Conservation (phyloP, 768 basidiomycete species). For the Ramaria rubella region DNA sequence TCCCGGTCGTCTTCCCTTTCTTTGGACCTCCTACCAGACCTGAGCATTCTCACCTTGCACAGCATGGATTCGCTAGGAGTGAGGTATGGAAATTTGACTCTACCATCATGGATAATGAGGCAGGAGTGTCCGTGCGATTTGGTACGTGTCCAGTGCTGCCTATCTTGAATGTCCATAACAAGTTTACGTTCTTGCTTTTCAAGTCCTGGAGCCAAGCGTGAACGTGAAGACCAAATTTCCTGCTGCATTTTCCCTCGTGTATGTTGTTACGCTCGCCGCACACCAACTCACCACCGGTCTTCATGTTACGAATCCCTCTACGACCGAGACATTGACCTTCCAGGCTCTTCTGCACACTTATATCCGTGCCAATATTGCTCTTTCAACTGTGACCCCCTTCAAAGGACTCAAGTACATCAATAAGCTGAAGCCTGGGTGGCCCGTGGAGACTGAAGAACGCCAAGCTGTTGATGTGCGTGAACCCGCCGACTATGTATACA, state of each 20-base stretch:
- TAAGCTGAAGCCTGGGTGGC: conserved; percentile 43
- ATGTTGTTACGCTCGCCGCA: conserved; percentile 72
- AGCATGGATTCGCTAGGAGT: conserved; percentile 91
- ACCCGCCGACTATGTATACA: conserved; percentile 74
- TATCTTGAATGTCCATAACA: not conserved
- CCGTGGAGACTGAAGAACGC: conserved; percentile 48
- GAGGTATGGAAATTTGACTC: conserved; percentile 64
- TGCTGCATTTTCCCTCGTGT: conserved; percentile 63
- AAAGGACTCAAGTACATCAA: conserved; percentile 65
- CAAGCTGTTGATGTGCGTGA: conserved; percentile 57
- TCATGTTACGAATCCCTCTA: conserved; percentile 68
- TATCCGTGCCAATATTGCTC: conserved; percentile 55
- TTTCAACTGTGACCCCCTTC: conserved; percentile 58
- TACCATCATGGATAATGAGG: conserved; percentile 58
- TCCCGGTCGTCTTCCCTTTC: conserved; percentile 71
- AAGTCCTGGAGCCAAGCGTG: conserved; percentile 62
- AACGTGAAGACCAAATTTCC: conserved; percentile 54
- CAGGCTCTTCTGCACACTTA: conserved; percentile 94
- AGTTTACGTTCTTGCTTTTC: not conserved
- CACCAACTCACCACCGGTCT: conserved; percentile 73
- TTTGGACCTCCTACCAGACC: conserved; percentile 80
- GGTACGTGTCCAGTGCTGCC: conserved; percentile 40
- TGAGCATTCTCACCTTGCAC: conserved; percentile 61
- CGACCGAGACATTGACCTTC: conserved; percentile 58
- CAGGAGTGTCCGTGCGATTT: conserved; percentile 69